Conservation (phyloP, 176 grass and related monocot genomes). For the Oryza meridionalis region DNA sequence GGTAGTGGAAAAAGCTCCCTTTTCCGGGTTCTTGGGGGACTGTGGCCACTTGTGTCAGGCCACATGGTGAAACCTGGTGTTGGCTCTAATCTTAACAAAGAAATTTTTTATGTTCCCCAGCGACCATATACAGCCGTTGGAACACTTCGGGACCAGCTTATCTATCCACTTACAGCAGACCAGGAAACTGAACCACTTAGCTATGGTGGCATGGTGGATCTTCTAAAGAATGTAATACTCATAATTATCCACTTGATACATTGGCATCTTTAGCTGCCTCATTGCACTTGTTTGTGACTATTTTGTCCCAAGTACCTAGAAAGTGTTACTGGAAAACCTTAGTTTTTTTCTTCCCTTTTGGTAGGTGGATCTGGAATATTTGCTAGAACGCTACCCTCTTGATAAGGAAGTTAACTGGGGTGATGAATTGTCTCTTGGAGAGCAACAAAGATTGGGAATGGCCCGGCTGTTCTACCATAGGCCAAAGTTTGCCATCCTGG, state of each 20-base stretch:
- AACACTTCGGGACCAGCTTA: conserved; percentile 93
- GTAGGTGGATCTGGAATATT: conserved; percentile 97
- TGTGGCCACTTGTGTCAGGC: conserved; percentile 93
- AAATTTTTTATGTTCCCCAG: conserved; percentile 99
- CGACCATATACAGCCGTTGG: conserved; percentile 96
- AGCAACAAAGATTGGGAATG: conserved; percentile 99
- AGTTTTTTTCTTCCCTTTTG: conserved; percentile 28
- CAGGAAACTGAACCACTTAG: conserved; percentile 90
- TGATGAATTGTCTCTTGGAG: conserved; percentile 91
- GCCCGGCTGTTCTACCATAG: conserved; percentile 97
- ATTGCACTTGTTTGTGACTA: conserved; percentile 15
- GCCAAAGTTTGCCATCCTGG: conserved; percentile 97
- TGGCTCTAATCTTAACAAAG: conserved; percentile 98
- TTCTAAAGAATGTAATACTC: conserved; percentile 89
- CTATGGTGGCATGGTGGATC: conserved; percentile 79
- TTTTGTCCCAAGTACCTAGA: neutral
- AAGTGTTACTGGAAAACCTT: conserved; percentile 25
- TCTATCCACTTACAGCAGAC: conserved; percentile 88
- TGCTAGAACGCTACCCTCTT: conserved; percentile 88
- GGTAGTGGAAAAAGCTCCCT: conserved; percentile 99
- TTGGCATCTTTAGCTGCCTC: conserved; percentile 2
- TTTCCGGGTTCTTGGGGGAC: conserved; percentile 96
- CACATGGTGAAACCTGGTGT: conserved; percentile 99
- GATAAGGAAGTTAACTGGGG: conserved; percentile 98
- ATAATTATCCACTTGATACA: conserved; percentile 20